Conservation (phyloP, 345 rosid genomes). For the Tarenaya hassleriana region DNA sequence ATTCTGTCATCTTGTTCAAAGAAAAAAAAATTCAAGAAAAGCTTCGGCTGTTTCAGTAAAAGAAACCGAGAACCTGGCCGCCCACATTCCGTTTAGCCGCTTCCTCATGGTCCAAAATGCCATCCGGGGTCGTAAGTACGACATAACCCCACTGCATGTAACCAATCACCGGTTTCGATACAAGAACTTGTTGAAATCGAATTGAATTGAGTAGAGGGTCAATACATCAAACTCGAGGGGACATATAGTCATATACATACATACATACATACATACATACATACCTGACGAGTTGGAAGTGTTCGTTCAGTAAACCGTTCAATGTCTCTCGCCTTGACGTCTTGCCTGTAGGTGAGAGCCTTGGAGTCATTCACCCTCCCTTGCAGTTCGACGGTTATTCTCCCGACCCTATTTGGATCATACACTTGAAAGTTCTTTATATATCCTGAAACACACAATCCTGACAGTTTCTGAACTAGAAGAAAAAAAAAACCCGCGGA, state of each 20-base stretch:
- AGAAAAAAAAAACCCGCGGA: neutral
- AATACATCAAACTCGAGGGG: too few species aligned
- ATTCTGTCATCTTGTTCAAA: too few species aligned
- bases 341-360: conserved; percentile 85
- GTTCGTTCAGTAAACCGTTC: conserved; percentile 48
- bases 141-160: conserved; percentile 84
- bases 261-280: too few species aligned
- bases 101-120: conserved; percentile 92
- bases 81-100: conserved; percentile 71
- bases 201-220: too few species aligned
- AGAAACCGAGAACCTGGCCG: conserved; percentile 90
- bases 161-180: neutral
- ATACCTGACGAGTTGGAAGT: conserved; percentile 89
- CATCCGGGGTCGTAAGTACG: conserved; percentile 84
- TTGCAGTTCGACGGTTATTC: conserved; percentile 71
- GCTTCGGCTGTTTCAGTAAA: conserved; percentile 45
- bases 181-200: too few species aligned
- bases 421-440: conserved; percentile 59
- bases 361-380: conserved; percentile 82
- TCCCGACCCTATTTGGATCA: conserved; percentile 88
- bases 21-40: too few species aligned
- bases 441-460: conserved; percentile 67
- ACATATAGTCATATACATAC: too few species aligned
- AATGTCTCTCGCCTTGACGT: conserved; percentile 70
- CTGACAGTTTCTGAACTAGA: too few species aligned